Percentiles rank a stretch among this genome's conserved stretches.
phyloP scores from a whole-genome alignment of 2,329 filamentous ascomycete genomes.

The Aspergillus hiratsukae region DNA sequence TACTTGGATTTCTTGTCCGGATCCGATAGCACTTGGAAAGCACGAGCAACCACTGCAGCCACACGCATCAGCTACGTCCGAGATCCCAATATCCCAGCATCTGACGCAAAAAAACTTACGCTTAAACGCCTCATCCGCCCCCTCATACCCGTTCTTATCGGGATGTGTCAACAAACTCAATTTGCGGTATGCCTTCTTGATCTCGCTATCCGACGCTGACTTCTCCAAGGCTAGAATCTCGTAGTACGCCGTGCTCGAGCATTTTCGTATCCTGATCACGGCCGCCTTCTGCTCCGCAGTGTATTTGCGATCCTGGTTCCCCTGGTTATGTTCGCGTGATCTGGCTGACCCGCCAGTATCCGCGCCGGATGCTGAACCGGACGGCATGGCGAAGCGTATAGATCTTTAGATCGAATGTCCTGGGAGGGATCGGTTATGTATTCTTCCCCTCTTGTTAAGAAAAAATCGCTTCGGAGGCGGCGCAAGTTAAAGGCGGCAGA shows the following conservation, averaged over 20 bases:
- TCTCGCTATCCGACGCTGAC: constrained; percentile 70
- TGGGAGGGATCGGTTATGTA: neutral
- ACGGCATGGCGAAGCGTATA: constrained; percentile 28
- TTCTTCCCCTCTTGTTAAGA: neutral
- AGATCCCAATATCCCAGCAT: neutral
- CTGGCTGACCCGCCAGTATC: constrained; percentile 42
- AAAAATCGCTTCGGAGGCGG: neutral
- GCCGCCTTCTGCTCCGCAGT: constrained; percentile 89
- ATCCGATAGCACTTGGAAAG: constrained; percentile 89
- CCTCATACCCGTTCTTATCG: constrained; percentile 95
- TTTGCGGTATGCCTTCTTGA: constrained; percentile 98
- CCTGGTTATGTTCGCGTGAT: constrained; percentile 47
- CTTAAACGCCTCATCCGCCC: constrained; percentile 97
- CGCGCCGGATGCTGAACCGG: constrained; percentile 45
- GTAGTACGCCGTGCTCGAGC: constrained; percentile 84
- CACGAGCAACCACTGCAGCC: constrained; percentile 73
- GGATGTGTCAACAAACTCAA: constrained; percentile 91
- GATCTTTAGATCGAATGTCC: neutral
- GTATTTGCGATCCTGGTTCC: constrained; percentile 57
- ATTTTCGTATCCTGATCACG: constrained; percentile 82
- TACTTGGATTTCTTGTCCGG: constrained; percentile 87
- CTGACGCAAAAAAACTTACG: constrained; percentile 45
- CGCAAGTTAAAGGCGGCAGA: neutral
- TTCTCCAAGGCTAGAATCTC: constrained; percentile 78
- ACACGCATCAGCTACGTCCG: constrained; percentile 61